Evolutionary conservation across 176 grass and related monocot species (phyloP).

Genomic region (Juncus effusus): DNA sequence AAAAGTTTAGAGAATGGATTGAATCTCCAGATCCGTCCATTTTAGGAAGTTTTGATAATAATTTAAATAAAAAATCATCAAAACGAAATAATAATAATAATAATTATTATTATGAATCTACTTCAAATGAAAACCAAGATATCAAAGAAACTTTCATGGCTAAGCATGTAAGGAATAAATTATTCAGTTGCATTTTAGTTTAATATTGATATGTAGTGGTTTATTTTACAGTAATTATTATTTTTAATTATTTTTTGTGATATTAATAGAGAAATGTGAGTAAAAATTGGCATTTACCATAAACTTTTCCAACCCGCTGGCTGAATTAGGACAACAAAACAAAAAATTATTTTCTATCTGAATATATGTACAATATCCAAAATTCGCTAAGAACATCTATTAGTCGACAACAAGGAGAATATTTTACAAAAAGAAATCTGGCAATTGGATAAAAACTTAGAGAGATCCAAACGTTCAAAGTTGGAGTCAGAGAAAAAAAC

Average conservation of each 20-base stretch:
- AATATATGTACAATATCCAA: too few relatives aligned
- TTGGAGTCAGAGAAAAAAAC: too few relatives aligned
- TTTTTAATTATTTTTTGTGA: conserved; percentile 25
- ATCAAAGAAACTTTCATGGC: conserved; percentile 79
- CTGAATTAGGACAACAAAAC: too few relatives aligned
- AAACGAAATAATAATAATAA: conserved; percentile 37
- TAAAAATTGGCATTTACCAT: conserved; percentile 95
- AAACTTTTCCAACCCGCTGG: conserved; percentile 85
- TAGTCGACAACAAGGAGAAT: too few relatives aligned
- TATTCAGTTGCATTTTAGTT: conserved; percentile 11
- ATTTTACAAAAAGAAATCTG: too few relatives aligned
- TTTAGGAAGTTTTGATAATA: conserved; percentile 55
- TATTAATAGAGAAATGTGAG: conserved; percentile 82
- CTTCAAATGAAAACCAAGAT: conserved; percentile 34
- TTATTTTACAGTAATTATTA: conserved; percentile 11
- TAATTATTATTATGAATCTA: conserved; percentile 40
- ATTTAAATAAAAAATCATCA: conserved; percentile 47
- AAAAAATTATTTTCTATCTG: too few relatives aligned
- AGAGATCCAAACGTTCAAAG: too few relatives aligned
- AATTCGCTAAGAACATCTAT: too few relatives aligned
- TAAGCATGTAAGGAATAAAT: conserved; percentile 70
- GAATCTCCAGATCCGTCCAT: conserved; percentile 89
- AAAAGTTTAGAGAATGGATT: conserved; percentile 92
- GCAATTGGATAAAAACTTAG: too few relatives aligned
- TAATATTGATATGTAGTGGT: conserved; percentile 6